phyloP scores from a whole-genome alignment of 2,329 filamentous ascomycete genomes.

The Hymenoscyphus infarciens region DNA sequence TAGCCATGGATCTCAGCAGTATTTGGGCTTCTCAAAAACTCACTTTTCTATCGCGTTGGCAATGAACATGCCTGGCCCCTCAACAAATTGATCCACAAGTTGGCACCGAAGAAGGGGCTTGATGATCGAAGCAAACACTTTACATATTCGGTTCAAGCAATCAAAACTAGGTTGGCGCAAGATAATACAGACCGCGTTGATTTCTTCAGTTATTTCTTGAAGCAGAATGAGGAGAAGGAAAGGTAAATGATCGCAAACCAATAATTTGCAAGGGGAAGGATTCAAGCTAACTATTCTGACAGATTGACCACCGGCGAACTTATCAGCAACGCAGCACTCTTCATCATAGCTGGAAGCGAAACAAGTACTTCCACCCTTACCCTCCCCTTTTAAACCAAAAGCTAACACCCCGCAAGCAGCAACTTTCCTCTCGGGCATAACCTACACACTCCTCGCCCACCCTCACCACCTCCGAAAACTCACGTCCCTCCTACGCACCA shows the following conservation, averaged over 20 bases:
- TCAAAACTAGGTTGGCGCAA: neutral
- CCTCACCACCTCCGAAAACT: conserved; percentile 6
- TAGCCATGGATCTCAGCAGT: conserved; percentile 8
- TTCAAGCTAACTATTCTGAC: neutral
- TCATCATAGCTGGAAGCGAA: conserved; percentile 32
- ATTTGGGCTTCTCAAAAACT: neutral
- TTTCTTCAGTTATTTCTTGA: conserved; percentile 34
- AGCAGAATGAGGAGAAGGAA: conserved; percentile 14
- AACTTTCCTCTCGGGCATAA: neutral
- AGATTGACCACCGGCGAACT: conserved; percentile 13
- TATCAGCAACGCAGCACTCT: conserved; percentile 5
- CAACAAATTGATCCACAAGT: neutral
- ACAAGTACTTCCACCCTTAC: conserved; percentile 28
- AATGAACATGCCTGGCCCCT: neutral
- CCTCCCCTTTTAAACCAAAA: neutral
- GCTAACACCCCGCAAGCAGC: neutral
- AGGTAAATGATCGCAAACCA: neutral
- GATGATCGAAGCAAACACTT: neutral
- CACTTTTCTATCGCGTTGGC: neutral
- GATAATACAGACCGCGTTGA: conserved; percentile 20
- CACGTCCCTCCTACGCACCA: conserved; percentile 8
- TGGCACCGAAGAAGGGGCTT: neutral
- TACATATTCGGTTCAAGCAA: neutral
- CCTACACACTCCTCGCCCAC: conserved; percentile 4
- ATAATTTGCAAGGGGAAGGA: neutral